Evolutionary conservation across 495 filamentous ascomycete genomes (phyloP).

Genomic region (Tuber melanosporum): DNA sequence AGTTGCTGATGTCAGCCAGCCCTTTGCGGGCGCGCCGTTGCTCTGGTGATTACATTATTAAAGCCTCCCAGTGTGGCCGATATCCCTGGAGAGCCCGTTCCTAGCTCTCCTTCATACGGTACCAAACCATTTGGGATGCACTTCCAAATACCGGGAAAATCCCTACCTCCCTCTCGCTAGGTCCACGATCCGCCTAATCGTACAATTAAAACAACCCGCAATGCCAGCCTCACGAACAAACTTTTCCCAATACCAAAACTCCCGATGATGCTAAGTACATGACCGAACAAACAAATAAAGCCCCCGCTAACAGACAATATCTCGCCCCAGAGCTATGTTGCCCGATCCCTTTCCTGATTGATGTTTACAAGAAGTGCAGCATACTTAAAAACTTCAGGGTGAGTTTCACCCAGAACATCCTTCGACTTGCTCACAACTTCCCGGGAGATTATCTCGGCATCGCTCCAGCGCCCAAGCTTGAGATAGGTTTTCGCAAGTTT

Average conservation of each 20-base stretch:
- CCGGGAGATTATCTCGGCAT: slow-evolving; percentile 6
- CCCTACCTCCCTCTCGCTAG: background rate
- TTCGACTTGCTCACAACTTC: slow-evolving; percentile 1
- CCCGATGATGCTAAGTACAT: slow-evolving; percentile 1
- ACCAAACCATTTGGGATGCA: background rate
- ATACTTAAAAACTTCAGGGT: slow-evolving; percentile 31
- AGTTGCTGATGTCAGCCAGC: slow-evolving; percentile 1
- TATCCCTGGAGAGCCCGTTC: background rate
- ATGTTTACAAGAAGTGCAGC: slow-evolving; percentile 1
- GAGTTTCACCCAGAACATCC: slow-evolving; percentile 34
- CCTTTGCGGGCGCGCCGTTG: background rate
- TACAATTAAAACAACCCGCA: background rate
- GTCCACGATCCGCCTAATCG: background rate
- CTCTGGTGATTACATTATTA: background rate
- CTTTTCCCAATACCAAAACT: background rate
- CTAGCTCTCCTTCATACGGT: background rate
- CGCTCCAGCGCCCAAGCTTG: slow-evolving; percentile 6
- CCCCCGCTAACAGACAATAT: background rate
- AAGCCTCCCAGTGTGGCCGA: background rate
- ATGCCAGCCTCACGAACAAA: slow-evolving; percentile 1
- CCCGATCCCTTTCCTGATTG: slow-evolving; percentile 1
- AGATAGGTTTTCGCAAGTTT: slow-evolving; percentile 18
- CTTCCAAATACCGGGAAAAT: background rate
- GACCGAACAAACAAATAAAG: background rate
- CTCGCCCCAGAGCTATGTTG: background rate